These are phyloP conservation scores for Prunus davidiana DNA, from an alignment of 306 rosid genomes.

Conservation along the genomic window DNA sequence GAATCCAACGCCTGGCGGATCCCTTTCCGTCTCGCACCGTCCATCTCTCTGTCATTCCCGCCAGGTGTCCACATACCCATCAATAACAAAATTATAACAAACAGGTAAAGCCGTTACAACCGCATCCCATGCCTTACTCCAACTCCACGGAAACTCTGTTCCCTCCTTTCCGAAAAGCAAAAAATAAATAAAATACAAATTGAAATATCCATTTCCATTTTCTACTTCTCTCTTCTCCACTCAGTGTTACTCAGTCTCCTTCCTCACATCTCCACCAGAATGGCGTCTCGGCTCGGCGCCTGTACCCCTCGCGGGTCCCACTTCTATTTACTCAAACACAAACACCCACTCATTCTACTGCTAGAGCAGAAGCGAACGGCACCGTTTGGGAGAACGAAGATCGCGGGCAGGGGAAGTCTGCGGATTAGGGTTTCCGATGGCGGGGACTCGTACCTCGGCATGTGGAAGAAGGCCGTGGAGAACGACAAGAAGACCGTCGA, in stretches of 20 bases:
- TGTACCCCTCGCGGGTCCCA: constrained; percentile 14
- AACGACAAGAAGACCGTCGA: constrained; percentile 46
- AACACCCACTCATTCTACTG: background rate
- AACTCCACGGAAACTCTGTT: constrained; percentile 16
- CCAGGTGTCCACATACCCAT: background rate
- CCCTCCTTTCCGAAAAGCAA: background rate
- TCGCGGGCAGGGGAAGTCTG: constrained; percentile 2
- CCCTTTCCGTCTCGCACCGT: background rate
- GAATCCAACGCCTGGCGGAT: background rate
- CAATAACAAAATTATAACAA: background rate
- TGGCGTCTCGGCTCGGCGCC: constrained; percentile 48
- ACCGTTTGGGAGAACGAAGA: background rate
- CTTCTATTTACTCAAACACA: constrained; percentile 9
- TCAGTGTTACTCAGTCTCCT: background rate
- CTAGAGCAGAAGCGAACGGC: constrained; percentile 1
- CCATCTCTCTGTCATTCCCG: background rate
- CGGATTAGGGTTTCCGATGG: constrained; percentile 30
- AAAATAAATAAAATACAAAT: background rate
- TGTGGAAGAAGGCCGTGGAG: constrained; percentile 86
- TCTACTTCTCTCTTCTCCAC: background rate
- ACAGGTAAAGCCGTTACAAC: constrained; percentile 13
- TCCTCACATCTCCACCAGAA: constrained; percentile 6
- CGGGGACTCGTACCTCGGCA: constrained; percentile 60
- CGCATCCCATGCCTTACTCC: constrained; percentile 18
- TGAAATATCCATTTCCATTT: constrained; percentile 18